Evolutionary conservation across 108 stramenopile genomes (phyloP).

Genomic region (Licmophora abbreviata): DNA sequence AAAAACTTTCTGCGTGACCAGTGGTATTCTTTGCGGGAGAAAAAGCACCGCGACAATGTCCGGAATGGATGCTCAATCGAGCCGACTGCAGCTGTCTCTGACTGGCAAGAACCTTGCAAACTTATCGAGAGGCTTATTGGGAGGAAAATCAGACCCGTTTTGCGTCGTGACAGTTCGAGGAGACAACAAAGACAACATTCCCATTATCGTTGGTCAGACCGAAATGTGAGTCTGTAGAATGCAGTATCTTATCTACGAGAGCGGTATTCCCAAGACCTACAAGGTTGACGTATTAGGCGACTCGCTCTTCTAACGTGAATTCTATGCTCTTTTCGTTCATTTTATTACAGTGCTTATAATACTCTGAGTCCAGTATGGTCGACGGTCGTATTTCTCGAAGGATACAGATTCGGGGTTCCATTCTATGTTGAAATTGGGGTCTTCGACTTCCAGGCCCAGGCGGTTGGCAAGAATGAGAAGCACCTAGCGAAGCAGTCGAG

Average conservation of each 20-base stretch:
- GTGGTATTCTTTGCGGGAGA: too few relatives aligned
- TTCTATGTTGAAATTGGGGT: slow-evolving; percentile 49
- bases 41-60: too few relatives aligned
- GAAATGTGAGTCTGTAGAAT: slow-evolving; percentile 46
- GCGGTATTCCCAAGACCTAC: neutral
- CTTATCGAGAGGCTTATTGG: slow-evolving; percentile 13
- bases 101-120: slow-evolving; percentile 35
- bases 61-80: too few relatives aligned
- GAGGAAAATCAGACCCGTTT: slow-evolving; percentile 64
- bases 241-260: neutral
- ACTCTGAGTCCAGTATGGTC: slow-evolving; percentile 40
- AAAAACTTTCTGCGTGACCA: too few relatives aligned
- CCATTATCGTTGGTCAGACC: slow-evolving; percentile 42
- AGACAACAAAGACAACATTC: slow-evolving; percentile 30
- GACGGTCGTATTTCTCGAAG: slow-evolving; percentile 39
- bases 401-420: slow-evolving; percentile 49
- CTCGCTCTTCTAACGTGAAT: neutral
- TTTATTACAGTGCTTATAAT: slow-evolving; percentile 31
- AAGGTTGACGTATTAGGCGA: neutral
- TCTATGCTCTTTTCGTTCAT: slow-evolving; percentile 2
- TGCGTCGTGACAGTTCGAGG: slow-evolving; percentile 62
- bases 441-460: slow-evolving; percentile 45
- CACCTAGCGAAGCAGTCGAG: slow-evolving; percentile 33
- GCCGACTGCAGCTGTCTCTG: slow-evolving; percentile 38
- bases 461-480: slow-evolving; percentile 26